These are phyloP conservation scores for Talaromyces sp. DNA, from an alignment of 2,329 filamentous ascomycete species.

Conservation along the genomic window DNA sequence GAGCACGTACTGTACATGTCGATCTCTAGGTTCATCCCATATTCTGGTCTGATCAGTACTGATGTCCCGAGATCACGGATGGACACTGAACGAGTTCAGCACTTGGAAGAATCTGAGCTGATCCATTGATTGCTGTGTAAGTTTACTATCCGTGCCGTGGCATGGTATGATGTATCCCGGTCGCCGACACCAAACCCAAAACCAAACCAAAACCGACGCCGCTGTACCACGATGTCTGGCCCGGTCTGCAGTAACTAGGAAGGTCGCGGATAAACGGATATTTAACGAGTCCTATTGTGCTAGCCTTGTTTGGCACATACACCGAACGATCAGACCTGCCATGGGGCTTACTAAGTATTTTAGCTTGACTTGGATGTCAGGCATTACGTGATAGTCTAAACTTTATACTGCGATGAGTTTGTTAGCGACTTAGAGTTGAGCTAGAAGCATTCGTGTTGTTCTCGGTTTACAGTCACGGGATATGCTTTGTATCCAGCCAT, in stretches of 20 bases:
- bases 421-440: not conserved
- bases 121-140: not conserved
- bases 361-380: not conserved
- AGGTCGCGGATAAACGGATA: not conserved
- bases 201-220: not conserved
- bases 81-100: no score
- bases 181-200: not conserved
- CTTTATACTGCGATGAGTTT: no score
- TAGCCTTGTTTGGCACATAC: not conserved
- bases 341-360: not conserved
- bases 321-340: not conserved
- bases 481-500: not conserved
- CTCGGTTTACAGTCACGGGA: not conserved
- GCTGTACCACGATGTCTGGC: not conserved
- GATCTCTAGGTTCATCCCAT: conserved; percentile 2
- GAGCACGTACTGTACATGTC: not conserved
- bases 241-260: not conserved
- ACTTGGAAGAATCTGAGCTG: no score
- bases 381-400: not conserved
- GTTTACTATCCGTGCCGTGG: not conserved
- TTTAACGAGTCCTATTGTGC: not conserved
- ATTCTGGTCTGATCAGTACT: not conserved
- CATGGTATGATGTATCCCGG: not conserved
- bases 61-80: no score
- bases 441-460: not conserved